Evolutionary conservation across 352 stramenopile genomes (phyloP), one percentile per base, ranked within the genome.

Genomic region (Phytophthora brassicae): DNA sequence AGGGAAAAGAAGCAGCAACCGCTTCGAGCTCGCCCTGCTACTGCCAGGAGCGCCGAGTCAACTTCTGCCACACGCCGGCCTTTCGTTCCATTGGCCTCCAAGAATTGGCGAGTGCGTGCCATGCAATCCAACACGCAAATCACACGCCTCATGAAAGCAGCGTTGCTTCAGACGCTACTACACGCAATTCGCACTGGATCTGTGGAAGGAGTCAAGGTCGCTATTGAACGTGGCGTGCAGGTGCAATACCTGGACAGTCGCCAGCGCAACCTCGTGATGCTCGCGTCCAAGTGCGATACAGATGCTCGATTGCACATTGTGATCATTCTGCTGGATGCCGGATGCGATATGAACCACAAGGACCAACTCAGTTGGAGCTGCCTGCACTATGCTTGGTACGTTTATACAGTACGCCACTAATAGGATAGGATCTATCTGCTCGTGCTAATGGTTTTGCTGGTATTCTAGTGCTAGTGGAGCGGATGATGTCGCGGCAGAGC

Each of bases 331-430:
- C 75, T 81, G 5, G 86, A 95, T 31, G 86, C 86, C 19, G 86
- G 86, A 5, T 94, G 84, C 46, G 84, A 92, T 57, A 91, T 95
- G 65, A 84, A 95, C 58, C 86, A 95, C 71, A 78, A 72, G 39
- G 86, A 95, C 54, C 79, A 89, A 42, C 67, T 89, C 29, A 85
- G 86, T 24, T 95, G 86, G 86, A 95, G 71, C 69, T 95, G 86
- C 43, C 53, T 95, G 22, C 86, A 95, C 55, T 92, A 95, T 55
- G 86, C 86, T 23, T 95, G 86, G 85, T 94, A 80, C 31, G 68
- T 66, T 13, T 5, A 4, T 44, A 19, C n/a, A n/a, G n/a, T n/a
- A n/a, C n/a, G n/a, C n/a, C n/a, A n/a, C n/a, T n/a, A n/a, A n/a
- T n/a, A n/a, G n/a, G n/a, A n/a, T n/a, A n/a, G n/a, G n/a, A n/a